These are phyloP conservation scores for Flaveria brownii DNA, from an alignment of 129 eudicot genomes.

Conservation along the genomic window DNA sequence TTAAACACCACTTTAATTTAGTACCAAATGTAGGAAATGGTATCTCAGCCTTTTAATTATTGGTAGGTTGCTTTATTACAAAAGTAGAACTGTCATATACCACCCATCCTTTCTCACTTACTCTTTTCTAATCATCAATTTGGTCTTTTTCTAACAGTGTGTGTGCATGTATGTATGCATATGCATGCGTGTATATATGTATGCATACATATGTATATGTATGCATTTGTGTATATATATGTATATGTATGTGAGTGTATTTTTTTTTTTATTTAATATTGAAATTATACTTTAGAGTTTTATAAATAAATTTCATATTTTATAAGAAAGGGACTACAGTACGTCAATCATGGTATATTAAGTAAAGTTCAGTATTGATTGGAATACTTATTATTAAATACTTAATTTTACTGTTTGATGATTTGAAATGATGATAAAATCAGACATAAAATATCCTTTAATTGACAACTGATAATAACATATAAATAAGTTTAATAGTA, in stretches of 20 bases:
- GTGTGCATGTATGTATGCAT: background rate
- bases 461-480: constrained; percentile 19
- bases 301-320: background rate
- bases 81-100: constrained; percentile 36
- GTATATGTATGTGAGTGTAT: no score
- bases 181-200: no score
- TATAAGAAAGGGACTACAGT: background rate
- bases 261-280: background rate
- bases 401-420: background rate
- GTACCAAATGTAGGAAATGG: constrained; percentile 31
- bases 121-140: constrained; percentile 27
- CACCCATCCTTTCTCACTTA: constrained; percentile 34
- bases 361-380: background rate
- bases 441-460: constrained; percentile 8
- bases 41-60: constrained; percentile 28
- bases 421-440: background rate
- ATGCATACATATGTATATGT: no score
- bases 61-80: constrained; percentile 28
- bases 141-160: background rate
- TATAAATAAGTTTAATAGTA: background rate
- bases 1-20: constrained; percentile 13
- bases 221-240: no score
- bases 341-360: background rate
- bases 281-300: background rate
- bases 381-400: background rate